phyloP scores from a whole-genome alignment of 768 basidiomycete genomes.

The Termitomyces titanicus region DNA sequence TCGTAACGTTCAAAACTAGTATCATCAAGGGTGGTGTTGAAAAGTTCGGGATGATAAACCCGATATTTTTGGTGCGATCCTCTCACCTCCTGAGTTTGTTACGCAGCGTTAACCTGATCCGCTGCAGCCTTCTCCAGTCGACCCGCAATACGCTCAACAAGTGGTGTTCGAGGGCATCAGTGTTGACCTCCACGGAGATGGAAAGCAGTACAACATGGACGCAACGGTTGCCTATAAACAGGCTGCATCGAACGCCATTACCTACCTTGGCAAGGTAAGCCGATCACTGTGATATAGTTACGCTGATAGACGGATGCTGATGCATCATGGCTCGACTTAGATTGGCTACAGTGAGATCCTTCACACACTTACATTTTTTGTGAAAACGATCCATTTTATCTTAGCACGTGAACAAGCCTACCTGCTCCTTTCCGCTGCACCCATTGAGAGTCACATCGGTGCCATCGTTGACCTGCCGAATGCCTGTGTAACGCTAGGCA shows the following conservation, averaged over 20 bases:
- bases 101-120: not conserved
- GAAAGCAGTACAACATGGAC: constrained; percentile 76
- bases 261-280: constrained; percentile 62
- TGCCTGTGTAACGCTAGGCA: constrained; percentile 69
- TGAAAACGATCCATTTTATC: not conserved
- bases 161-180: constrained; percentile 75
- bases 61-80: constrained; percentile 61
- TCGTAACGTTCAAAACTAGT: constrained; percentile 67
- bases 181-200: constrained; percentile 70
- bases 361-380: not conserved
- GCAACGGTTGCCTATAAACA: constrained; percentile 81
- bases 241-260: constrained; percentile 72
- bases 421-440: constrained; percentile 62
- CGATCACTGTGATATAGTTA: not conserved
- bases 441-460: constrained; percentile 62
- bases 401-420: constrained; percentile 77
- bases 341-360: constrained; percentile 64
- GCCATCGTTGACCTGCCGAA: constrained; percentile 75
- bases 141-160: constrained; percentile 74
- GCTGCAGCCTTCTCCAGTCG: constrained; percentile 63
- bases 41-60: constrained; percentile 70
- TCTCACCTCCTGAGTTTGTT: not conserved
- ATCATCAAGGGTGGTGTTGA: constrained; percentile 73
- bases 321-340: constrained; percentile 31
- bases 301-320: not conserved